A percentile compares a stretch with the other conserved stretches of the same genome.
Evolutionary conservation across 1,284 basidiomycete species (phyloP).

Genomic region (Coniferiporia sulphurascens): DNA sequence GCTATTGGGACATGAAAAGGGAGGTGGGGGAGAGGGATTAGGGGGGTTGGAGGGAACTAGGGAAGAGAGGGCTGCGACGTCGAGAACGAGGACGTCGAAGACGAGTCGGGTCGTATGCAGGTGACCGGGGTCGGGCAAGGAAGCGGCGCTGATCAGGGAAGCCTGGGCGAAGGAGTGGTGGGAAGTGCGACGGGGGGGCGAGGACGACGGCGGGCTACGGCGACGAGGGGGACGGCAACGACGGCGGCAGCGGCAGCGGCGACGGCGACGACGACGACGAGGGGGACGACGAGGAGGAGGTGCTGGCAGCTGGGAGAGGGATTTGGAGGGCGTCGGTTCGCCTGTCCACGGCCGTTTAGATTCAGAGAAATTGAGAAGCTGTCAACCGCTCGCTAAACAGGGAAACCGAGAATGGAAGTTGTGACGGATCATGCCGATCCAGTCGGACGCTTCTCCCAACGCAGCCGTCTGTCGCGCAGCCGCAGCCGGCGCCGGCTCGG

Average conservation of each 20-base stretch:
- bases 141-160: neutral
- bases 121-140: slow-evolving; percentile 10
- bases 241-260: neutral
- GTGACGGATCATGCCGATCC: neutral
- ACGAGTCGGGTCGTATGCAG: slow-evolving; percentile 2
- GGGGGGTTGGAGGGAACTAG: slow-evolving; percentile 18
- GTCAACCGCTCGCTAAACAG: neutral
- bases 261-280: slow-evolving; percentile 1
- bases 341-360: too few species aligned
- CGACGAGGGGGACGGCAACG: slow-evolving; percentile 3
- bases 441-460: neutral
- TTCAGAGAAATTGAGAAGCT: too few species aligned
- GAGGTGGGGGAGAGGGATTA: slow-evolving; percentile 27
- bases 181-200: neutral
- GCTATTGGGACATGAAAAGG: slow-evolving; percentile 18
- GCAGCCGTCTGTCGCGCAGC: too few species aligned
- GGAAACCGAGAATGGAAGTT: neutral
- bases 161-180: neutral
- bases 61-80: slow-evolving; percentile 11
- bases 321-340: neutral
- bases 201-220: neutral
- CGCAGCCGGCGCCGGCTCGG: neutral
- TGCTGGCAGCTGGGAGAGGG: neutral
- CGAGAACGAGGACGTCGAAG: slow-evolving; percentile 9
- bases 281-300: neutral